A percentile compares a stretch with the other conserved stretches of the same genome.
These are phyloP conservation scores for Fraxinus baroniana DNA, from an alignment of 305 asterid species.

Conservation along the genomic window DNA sequence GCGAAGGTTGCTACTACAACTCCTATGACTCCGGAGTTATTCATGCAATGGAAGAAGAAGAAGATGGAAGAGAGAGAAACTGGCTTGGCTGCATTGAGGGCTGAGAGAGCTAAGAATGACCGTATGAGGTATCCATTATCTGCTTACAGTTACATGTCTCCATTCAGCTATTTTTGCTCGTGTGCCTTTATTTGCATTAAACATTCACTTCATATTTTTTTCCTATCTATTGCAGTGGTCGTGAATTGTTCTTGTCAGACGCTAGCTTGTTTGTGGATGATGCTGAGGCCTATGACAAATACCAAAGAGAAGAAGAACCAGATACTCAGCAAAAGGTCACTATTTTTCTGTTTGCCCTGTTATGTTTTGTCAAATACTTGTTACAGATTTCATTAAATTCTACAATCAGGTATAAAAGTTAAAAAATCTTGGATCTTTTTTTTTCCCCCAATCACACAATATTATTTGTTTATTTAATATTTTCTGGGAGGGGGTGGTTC, in stretches of 20 bases:
- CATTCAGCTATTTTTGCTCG: constrained; percentile 6
- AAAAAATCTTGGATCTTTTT: background rate
- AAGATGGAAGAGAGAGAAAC: constrained; percentile 84
- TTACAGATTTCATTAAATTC: constrained; percentile 9
- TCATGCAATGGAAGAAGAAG: constrained; percentile 79
- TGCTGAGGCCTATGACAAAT: constrained; percentile 78
- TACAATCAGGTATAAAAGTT: background rate
- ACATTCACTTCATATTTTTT: constrained; percentile 27
- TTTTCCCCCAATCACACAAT: no score
- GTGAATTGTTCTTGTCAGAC: constrained; percentile 88
- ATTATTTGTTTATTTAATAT: background rate
- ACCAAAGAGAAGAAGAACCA: constrained; percentile 62
- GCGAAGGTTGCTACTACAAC: constrained; percentile 67
- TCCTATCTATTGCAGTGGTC: constrained; percentile 66
- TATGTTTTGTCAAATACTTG: constrained; percentile 2
- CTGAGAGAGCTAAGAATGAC: constrained; percentile 95
- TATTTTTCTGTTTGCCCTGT: constrained; percentile 16
- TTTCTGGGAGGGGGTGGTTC: background rate
- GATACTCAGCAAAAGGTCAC: constrained; percentile 50
- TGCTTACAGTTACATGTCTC: background rate
- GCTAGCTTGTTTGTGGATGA: constrained; percentile 91
- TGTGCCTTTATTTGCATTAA: background rate
- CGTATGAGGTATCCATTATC: constrained; percentile 69
- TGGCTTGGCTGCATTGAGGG: constrained; percentile 72
- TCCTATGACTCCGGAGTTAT: constrained; percentile 84